Base-by-base conservation (phyloP, 2,329 filamentous ascomycete genomes). In the Botrytis galanthina region DNA sequence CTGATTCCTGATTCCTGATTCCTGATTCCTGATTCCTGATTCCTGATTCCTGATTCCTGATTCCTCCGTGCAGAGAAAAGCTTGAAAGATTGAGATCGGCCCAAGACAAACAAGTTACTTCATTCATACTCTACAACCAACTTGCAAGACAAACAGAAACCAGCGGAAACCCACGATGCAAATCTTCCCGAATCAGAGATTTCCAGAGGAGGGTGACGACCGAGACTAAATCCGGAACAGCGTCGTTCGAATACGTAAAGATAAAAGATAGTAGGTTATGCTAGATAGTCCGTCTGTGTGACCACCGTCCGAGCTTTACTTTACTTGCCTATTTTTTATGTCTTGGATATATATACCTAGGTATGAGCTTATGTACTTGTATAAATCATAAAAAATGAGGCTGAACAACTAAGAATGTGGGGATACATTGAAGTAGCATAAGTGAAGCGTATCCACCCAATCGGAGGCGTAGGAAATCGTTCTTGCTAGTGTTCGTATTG, bases 181-280 rank as follows among this genome's bases (percentile, higher is more conserved):
- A 57, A 62, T 39, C 22, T 26, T 39, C 20, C 29, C 14, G 48
- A 16, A 62, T 62, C 60, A 68, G 35, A 68, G 64, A 29, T 68
- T 68, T 68, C 37, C 3, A 2, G 32, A 68, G 46, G 64, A 54
- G 64, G 64, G 64, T 29, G 64, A 68, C 64, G 64, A 68, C 64
- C 64, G 64, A 68, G 46, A 67, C 46, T 54, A 54, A 37, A 51
- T 48, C 35, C 32, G 46, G 59, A 39, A 61, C 59, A 14, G 59
- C 32, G 35, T 32, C 10, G 59, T 37, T 7, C 32, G 59, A 61
- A 37, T 61, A 61, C 22, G 59, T 39, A 61, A 37, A 22, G 32
- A 54, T 29, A 54, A 59, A 59, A 39, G 26, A 51, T 51, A 6
- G 20, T 32, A 48, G 20, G 46, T 20, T 20, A 22, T 48, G 20